These are phyloP conservation scores for Myxozyma melibiosi DNA, from an alignment of 805 yeast genomes.

Conservation along the genomic window DNA sequence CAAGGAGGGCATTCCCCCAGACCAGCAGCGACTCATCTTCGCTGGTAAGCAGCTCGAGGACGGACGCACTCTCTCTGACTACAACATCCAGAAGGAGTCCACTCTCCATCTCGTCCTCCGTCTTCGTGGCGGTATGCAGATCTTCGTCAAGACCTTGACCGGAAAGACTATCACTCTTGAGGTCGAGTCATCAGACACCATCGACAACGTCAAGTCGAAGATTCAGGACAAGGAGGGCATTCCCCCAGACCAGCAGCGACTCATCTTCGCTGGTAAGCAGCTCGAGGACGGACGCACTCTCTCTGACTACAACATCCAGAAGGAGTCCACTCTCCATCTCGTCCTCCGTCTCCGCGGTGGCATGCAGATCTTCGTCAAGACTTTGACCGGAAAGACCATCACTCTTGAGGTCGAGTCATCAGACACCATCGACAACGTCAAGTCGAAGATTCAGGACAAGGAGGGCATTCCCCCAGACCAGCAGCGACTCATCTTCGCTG, in stretches of 20 bases:
- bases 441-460: too few species aligned
- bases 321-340: slow-evolving; percentile 85
- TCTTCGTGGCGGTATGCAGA: slow-evolving; percentile 93
- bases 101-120: slow-evolving; percentile 81
- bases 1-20: slow-evolving; percentile 96
- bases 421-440: too few species aligned
- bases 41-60: slow-evolving; percentile 97
- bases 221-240: slow-evolving; percentile 96
- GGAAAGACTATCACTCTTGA: slow-evolving; percentile 89
- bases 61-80: slow-evolving; percentile 91
- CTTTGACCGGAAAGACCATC: slow-evolving; percentile 87
- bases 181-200: slow-evolving; percentile 93
- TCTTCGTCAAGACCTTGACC: slow-evolving; percentile 85
- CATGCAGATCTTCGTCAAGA: slow-evolving; percentile 89
- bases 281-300: slow-evolving; percentile 94
- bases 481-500: too few species aligned
- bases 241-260: slow-evolving; percentile 95
- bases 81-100: slow-evolving; percentile 94
- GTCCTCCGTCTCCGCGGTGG: slow-evolving; percentile 90
- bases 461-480: too few species aligned
- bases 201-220: slow-evolving; percentile 92
- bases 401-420: too few species aligned
- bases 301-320: slow-evolving; percentile 93
- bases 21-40: slow-evolving; percentile 91
- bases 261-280: slow-evolving; percentile 95